phyloP scores from a whole-genome alignment of 2,329 filamentous ascomycete species.

The Phaeosphaeria sp. region DNA sequence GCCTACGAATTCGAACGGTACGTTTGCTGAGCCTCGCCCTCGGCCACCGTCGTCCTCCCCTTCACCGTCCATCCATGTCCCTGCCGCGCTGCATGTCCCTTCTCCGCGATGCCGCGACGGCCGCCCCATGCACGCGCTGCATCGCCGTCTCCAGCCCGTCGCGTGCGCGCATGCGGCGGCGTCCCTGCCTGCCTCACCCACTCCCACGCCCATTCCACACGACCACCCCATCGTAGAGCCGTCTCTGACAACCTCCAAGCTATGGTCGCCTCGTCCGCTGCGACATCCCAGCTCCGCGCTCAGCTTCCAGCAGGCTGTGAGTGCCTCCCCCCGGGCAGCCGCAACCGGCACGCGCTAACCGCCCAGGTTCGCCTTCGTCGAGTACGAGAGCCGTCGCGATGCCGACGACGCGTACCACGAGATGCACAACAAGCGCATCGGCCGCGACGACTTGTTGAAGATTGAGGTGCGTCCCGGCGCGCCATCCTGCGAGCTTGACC shows the following conservation, averaged over 20 bases:
- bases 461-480: constrained; percentile 76
- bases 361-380: constrained; percentile 94
- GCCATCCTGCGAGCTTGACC: neutral
- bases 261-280: constrained; percentile 98
- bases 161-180: constrained; percentile 7
- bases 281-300: constrained; percentile 95
- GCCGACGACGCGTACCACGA: constrained; percentile 99
- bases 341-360: constrained; percentile 22
- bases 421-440: constrained; percentile 99
- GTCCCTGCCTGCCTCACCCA: constrained; percentile 21
- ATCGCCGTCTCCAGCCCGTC: constrained; percentile 5
- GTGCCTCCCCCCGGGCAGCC: constrained; percentile 52
- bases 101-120: constrained; percentile 10
- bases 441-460: constrained; percentile 93
- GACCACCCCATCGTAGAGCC: constrained; percentile 14
- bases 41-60: constrained; percentile 39
- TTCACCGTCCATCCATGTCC: constrained; percentile 35
- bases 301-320: constrained; percentile 93
- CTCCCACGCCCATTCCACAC: constrained; percentile 33
- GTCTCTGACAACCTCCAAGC: constrained; percentile 66
- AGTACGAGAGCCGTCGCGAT: constrained; percentile 98
- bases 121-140: neutral
- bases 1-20: constrained; percentile 99
- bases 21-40: constrained; percentile 65
- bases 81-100: constrained; percentile 8